Evolutionary conservation across 345 rosid species (phyloP), one percentile per base, ranked within the genome.

Genomic region (Populus pruinosa): DNA sequence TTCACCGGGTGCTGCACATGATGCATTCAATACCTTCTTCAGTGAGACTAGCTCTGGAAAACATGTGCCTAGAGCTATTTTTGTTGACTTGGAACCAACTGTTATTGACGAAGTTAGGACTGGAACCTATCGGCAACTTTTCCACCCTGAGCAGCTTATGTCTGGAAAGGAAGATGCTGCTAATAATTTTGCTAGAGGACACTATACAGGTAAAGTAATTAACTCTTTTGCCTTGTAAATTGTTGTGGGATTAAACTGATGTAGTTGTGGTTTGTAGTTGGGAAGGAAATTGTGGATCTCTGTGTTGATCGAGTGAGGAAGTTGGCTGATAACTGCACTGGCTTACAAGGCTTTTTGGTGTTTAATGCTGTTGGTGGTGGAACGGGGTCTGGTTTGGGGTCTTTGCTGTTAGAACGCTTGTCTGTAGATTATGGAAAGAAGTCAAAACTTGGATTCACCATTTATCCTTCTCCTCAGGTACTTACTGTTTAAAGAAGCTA

Each of bases 101-200:
- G 86, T 83, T 53, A 83, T 83, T 33, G 86, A 83, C 77, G 86
- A 83, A 49, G 86, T 83, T 36, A 72, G 81, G 66, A 66, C 83
- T 25, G 86, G 83, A 69, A 5, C 86, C 61, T 79, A 76, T 69
- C 74, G 83, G 21, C 83, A 83, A 65, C 78, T 78, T 35, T 82
- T 78, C 73, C 85, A 82, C 50, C 85, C 85, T 21, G 85, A 82
- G 80, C 85, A 82, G 56, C 86, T 83, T 39, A 83, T 83, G 69
- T 83, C 86, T 41, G 86, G 86, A 10, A 83, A 83, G 78, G 86
- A 83, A 80, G 86, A 83, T 73, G 86, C 86, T 72, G 86, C 86
- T 29, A 83, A 83, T 63, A 83, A 79, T 63, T 83, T 83, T 70
- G 86, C 86, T 18, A 76, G 86, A 43, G 86, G 86, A 4, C 86